Evolutionary conservation across 306 rosid genomes (phyloP), one percentile per base, ranked within the genome.

Genomic region (Carpinus fangiana): DNA sequence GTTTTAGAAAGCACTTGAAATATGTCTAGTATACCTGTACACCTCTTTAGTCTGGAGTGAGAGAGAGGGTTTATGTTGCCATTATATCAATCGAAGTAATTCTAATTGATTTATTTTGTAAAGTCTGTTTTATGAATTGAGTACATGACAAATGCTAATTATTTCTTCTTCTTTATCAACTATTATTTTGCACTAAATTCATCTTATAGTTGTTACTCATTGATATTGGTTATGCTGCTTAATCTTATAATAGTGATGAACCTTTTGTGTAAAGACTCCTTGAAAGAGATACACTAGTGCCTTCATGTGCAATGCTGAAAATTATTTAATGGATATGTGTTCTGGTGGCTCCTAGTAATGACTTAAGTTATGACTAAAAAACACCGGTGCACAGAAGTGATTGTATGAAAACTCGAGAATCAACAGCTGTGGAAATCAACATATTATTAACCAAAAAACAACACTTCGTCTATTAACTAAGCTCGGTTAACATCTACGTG

Each of bases 351-450:
- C 45, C 67, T 59, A 23, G 5, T 4, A 17, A 21, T 4, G 56
- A 2, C 50, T 23, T 53, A 20, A 6, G 34, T 43, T 75, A 17
- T 5, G 23, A 26, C 2, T 3, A 26, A 26, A 26, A 26, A 13
- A 36, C 16, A 18, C 10, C 16, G 12, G 23, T 28, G 50, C 28
- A 47, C 21, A 31, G 60, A 47, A 1, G 3, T 31, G 50, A 13
- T 59, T 55, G 59, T 4, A 60, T 18, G 48, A 12, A 43, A 59
- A 4, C 26, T 14, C 31, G 62, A 56, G 28, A 16, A 7, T 65
- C n/a, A 73, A 6, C 64, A 52, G 78, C 78, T 13, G 11, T 14
- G 28, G 41, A 75, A 60, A 48, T 51, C 28, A 46, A 60, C 71
- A 23, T 28, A 47, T 9, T 16, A 10, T 41, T 14, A 12, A 10